Evolutionary conservation across 345 rosid species (phyloP), one percentile per base, ranked within the genome.

Genomic region (Mercurialis annua): DNA sequence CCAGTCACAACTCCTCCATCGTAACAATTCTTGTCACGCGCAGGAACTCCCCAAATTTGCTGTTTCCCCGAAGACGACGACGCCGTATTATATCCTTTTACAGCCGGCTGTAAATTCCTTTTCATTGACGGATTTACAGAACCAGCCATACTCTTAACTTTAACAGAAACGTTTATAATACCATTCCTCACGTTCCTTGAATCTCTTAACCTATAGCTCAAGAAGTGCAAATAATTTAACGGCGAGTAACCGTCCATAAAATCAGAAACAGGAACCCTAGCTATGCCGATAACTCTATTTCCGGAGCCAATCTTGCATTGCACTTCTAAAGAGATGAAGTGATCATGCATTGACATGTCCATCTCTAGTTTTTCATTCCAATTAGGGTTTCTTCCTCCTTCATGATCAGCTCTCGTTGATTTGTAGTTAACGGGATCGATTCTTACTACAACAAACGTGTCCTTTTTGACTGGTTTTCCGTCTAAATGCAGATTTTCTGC

Each of bases 171-270:
- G 59, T 92, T 87, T 0, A 92, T 52, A 33, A 92, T 82, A 0
- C 96, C 92, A 3, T 85, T 78, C 71, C 71, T 81, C 1, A 71
- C 61, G n/a, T 90, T 81, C 18, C 44, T 71, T 0, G 53, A 50
- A 38, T 92, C 86, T 55, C 84, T 76, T 38, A 92, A 72, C 57
- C 98, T 76, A 30, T 89, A 89, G 68, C 96, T 91, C 83, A 91
- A 73, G 44, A 91, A 81, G 6, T 84, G 91, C 29, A 85, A 60
- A 70, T 80, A 74, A n/a, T 79, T 84, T 21, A 50, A 79, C 0
- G 90, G 92, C 1, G 73, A 42, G 43, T 74, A 77, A 6, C 84
- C 89, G 20, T 84, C 88, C 0, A 82, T 12, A 33, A 91, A 81
- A 71, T 91, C 96, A 0, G 86, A 70, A 29, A 83, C 72, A 0